Percentiles rank a stretch among this genome's conserved stretches.
Conservation (phyloP, 495 filamentous ascomycete genomes). For the Neurospora sp. region DNA sequence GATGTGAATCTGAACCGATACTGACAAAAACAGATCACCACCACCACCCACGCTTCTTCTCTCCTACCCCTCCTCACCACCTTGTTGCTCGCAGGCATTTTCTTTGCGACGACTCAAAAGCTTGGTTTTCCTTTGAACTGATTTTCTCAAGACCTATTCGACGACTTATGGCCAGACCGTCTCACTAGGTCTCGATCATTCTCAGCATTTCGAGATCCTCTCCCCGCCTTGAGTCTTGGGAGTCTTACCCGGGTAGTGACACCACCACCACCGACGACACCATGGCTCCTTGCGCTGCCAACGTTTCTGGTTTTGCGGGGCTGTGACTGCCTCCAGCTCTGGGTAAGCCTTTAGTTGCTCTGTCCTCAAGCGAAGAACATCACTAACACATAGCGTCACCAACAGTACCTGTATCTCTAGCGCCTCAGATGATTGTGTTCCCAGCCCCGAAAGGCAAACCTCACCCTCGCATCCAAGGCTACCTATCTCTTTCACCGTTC, state of each 20-base stretch:
- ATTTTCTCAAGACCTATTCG: neutral
- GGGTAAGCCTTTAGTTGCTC: too few species aligned
- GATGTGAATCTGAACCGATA: neutral
- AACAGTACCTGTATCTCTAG: too few species aligned
- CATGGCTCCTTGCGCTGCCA: neutral
- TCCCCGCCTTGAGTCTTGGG: constrained; percentile 34
- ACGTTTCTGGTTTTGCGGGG: constrained; percentile 7
- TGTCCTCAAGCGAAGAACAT: too few species aligned
- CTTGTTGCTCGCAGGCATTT: neutral
- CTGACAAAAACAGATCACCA: neutral
- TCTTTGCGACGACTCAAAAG: neutral
- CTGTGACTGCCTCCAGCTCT: constrained; percentile 3
- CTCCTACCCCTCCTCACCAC: neutral
- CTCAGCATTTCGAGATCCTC: constrained; percentile 12
- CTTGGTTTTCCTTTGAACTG: neutral
- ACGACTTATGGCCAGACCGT: constrained; percentile 31
- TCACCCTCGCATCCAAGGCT: too few species aligned
- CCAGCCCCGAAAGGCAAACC: neutral
- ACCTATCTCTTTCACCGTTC: too few species aligned
- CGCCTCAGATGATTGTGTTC: too few species aligned
- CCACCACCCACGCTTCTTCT: neutral
- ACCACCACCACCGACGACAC: neutral
- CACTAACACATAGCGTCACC: too few species aligned
- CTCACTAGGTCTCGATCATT: constrained; percentile 29
- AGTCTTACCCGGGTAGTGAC: constrained; percentile 2